Evolutionary conservation across 768 basidiomycete genomes (phyloP).

Genomic region (Trametes coccinea): DNA sequence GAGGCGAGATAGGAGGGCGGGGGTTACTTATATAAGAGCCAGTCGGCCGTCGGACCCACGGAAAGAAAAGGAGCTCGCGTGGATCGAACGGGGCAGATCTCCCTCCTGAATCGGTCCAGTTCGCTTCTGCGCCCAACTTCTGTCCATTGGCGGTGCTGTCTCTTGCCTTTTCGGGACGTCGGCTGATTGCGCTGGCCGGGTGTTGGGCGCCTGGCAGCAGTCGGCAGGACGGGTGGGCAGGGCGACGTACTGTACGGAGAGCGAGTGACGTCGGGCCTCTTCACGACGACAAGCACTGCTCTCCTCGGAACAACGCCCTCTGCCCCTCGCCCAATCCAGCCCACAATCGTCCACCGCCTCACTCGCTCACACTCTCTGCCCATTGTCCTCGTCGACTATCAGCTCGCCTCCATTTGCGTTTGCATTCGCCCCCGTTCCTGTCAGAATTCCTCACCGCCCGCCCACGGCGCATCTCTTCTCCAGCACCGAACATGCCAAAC

Average conservation of each 20-base stretch:
- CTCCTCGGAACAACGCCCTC: constrained; percentile 10
- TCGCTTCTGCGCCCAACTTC: too few species aligned
- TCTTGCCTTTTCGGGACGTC: neutral
- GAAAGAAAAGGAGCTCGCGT: neutral
- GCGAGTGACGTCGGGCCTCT: constrained; percentile 2
- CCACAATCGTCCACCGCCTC: neutral
- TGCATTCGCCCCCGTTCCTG: too few species aligned
- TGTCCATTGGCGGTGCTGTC: neutral
- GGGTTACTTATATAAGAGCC: neutral
- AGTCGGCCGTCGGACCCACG: neutral
- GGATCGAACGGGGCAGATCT: too few species aligned
- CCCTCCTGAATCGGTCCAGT: too few species aligned
- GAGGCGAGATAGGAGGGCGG: neutral
- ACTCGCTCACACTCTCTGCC: neutral
- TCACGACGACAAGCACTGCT: neutral
- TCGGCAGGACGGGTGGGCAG: too few species aligned
- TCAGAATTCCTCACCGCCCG: too few species aligned
- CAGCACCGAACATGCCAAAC: too few species aligned
- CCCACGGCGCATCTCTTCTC: too few species aligned
- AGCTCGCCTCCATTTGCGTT: neutral
- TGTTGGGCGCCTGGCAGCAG: neutral
- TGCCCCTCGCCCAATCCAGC: neutral
- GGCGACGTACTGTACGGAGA: neutral
- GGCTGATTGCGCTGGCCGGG: constrained; percentile 2
- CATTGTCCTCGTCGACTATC: neutral